These are phyloP conservation scores for Globisporangium emineosum DNA, from an alignment of 352 stramenopile genomes.

Conservation along the genomic window DNA sequence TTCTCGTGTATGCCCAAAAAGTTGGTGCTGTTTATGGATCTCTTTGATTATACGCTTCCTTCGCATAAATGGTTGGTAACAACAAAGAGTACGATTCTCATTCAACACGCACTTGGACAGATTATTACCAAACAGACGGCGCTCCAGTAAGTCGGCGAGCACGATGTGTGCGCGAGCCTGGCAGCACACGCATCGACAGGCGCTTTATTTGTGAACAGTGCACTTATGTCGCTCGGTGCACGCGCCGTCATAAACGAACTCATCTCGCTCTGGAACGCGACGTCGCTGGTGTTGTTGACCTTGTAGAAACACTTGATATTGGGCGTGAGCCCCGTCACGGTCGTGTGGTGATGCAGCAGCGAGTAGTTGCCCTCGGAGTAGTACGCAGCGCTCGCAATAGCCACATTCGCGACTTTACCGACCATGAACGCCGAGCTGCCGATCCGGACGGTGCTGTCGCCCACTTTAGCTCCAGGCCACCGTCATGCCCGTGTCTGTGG, in stretches of 20 bases:
- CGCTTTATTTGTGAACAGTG: background rate
- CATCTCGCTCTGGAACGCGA: conserved; percentile 26
- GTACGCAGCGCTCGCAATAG: conserved; percentile 27
- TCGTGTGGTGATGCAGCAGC: conserved; percentile 42
- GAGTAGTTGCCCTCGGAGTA: conserved; percentile 47
- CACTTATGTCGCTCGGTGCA: conserved; percentile 18
- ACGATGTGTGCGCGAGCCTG: no score
- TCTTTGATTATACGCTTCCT: no score
- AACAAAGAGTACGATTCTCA: no score
- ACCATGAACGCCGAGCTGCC: conserved; percentile 26
- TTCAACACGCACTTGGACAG: no score
- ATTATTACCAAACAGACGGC: no score
- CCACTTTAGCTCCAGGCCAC: conserved; percentile 49
- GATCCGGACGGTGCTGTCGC: conserved; percentile 45
- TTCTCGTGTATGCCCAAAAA: no score
- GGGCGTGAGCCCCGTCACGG: conserved; percentile 25
- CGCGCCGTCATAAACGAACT: conserved; percentile 29
- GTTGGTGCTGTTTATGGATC: no score
- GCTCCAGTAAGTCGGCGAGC: no score
- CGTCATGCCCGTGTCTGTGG: conserved; percentile 48
- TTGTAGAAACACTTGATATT: conserved; percentile 48
- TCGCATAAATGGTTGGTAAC: no score
- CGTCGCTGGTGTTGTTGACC: conserved; percentile 28
- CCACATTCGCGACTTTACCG: conserved; percentile 19
- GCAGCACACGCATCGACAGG: no score